Evolutionary conservation across 2,329 filamentous ascomycete species (phyloP).

Genomic region (Epichloe elymi): DNA sequence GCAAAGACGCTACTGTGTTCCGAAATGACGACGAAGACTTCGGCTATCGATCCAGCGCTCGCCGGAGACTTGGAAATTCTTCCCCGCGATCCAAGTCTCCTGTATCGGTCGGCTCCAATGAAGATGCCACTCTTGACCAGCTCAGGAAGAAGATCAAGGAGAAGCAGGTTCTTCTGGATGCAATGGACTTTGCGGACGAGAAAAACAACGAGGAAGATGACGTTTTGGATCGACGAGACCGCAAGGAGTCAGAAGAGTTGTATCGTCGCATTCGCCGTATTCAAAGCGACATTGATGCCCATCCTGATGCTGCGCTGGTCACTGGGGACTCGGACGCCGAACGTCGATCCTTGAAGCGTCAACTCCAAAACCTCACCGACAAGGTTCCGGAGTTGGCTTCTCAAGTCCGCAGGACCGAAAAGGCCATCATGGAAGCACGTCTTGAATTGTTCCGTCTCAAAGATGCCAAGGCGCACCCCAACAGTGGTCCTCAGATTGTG

Average conservation of each 20-base stretch:
- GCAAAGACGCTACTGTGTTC: conserved; percentile 93
- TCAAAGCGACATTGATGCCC: conserved; percentile 87
- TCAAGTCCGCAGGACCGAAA: conserved; percentile 79
- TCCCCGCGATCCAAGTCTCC: conserved; percentile 74
- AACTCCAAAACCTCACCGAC: conserved; percentile 79
- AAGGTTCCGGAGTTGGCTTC: conserved; percentile 86
- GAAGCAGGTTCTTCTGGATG: conserved; percentile 87
- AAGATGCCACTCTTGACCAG: conserved; percentile 78
- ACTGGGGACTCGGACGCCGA: conserved; percentile 79
- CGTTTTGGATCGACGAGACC: conserved; percentile 75
- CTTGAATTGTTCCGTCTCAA: conserved; percentile 86
- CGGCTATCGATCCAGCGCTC: conserved; percentile 86
- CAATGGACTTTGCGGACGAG: conserved; percentile 93
- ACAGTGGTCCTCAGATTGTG: conserved; percentile 66
- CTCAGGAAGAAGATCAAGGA: conserved; percentile 85
- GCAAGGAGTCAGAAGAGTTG: conserved; percentile 83
- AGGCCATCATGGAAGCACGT: conserved; percentile 80
- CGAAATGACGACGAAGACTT: conserved; percentile 91
- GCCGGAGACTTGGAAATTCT: conserved; percentile 66
- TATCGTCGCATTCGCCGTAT: conserved; percentile 84
- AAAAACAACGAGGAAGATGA: conserved; percentile 84
- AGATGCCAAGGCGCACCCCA: conserved; percentile 84
- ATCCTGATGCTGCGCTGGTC: conserved; percentile 61
- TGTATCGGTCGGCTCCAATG: conserved; percentile 53
- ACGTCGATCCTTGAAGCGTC: conserved; percentile 70